Base-by-base conservation (phyloP, 2,329 filamentous ascomycete species). In the Cladosporium sp. region DNA sequence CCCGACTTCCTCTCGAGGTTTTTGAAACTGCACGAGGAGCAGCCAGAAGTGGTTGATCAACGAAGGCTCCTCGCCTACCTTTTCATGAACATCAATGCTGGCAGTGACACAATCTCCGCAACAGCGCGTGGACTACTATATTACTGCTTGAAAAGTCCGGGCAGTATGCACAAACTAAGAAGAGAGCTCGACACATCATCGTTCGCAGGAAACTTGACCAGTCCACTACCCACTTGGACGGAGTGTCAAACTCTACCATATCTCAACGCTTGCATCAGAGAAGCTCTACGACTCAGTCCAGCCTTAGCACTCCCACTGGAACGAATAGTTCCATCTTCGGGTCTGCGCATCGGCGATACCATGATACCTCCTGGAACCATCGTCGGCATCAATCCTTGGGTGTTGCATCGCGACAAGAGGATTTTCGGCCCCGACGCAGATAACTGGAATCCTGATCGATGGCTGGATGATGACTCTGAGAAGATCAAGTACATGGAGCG, bases 191-290 rank as follows among this genome's bases (percentile, higher is more conserved):
- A 50, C 15, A 13, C n/a, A 9, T 32, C 47, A 45, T 17, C 12
- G 4, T 13, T 22, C n/a, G 22, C 42, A 17, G 42, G 24, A 15
- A 5, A 45, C n/a, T 9, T 45, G 8, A 45, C 22, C 2, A 45
- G 7, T 6, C 42, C 42, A 8, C 15, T 45, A 19, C 42, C 42
- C 7, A 45, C 42, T 9, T 45, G 42, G 42, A 48, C 56, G 36
- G 45, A 48, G 12, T 32, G 25, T 35, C 45, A 35, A 48, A 17
- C 28, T 4, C 45, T 48, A 15, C 74, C 72, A 0, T 72, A 70
- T 25, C 71, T 76, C 4, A 74, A 75, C 55, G 71, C 66, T 17
- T 70, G 76, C 57, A 75, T 72, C 63, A 73, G 73, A 60, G 74
- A 61, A 37, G 45, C 48, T 19, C 19, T 61, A 4, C 49, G 58